Conservation (phyloP, 306 rosid species). For the Crotalaria pallida region DNA sequence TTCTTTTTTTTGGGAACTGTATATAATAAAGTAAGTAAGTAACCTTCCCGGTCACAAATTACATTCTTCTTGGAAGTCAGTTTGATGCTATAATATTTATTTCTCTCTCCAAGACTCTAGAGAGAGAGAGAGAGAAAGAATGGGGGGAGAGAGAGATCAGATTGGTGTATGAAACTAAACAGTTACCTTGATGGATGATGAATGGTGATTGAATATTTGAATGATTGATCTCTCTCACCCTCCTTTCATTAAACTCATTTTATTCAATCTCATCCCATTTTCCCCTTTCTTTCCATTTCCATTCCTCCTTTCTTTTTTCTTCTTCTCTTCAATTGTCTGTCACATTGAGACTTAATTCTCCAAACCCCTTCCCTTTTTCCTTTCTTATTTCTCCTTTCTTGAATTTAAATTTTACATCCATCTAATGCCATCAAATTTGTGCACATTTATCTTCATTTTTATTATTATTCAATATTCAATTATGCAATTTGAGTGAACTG, state of each 20-base stretch:
- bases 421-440: neutral
- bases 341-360: too few relatives aligned
- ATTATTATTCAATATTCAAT: neutral
- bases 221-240: slow-evolving; percentile 26
- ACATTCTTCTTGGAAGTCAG: neutral
- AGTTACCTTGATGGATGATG: neutral
- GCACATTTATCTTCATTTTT: neutral
- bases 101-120: neutral
- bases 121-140: slow-evolving; percentile 1
- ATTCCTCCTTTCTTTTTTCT: too few relatives aligned
- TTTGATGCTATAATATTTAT: neutral
- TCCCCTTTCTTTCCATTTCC: too few relatives aligned
- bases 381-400: neutral
- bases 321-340: neutral
- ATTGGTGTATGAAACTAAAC: neutral
- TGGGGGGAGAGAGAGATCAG: neutral
- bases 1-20: neutral
- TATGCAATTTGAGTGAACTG: slow-evolving; percentile 1
- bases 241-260: slow-evolving; percentile 31
- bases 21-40: neutral
- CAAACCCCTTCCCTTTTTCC: neutral
- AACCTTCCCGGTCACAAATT: neutral
- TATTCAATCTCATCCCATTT: neutral
- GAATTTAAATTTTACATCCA: neutral
- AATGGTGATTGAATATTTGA: slow-evolving; percentile 9